phyloP scores from a whole-genome alignment of 768 basidiomycete genomes.

The Psilocybe sp. region DNA sequence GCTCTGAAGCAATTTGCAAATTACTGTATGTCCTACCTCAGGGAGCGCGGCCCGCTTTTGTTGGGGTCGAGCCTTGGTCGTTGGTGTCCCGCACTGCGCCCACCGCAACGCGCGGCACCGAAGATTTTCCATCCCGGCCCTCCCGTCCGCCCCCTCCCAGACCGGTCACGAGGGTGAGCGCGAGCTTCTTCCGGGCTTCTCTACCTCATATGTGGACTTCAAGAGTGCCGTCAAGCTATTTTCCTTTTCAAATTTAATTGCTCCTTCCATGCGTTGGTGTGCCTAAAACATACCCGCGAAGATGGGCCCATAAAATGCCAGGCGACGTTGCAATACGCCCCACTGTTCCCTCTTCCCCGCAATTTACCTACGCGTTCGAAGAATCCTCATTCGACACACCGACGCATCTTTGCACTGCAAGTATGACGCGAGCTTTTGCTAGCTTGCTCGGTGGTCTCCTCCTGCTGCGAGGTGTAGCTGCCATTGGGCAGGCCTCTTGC shows the following conservation, averaged over 20 bases:
- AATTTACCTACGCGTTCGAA: not conserved
- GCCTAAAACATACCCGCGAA: too few relatives aligned
- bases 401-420: not conserved
- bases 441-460: constrained; percentile 13
- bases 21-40: too few relatives aligned
- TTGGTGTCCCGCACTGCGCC: constrained; percentile 3
- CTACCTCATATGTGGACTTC: constrained; percentile 2
- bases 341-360: not conserved
- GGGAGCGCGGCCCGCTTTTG: too few relatives aligned
- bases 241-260: constrained; percentile 4
- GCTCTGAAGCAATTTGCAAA: too few relatives aligned
- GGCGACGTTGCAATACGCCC: not conserved
- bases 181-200: not conserved
- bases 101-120: constrained; percentile 12
- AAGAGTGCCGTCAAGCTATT: constrained; percentile 4
- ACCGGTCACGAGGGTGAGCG: constrained; percentile 11
- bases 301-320: constrained; percentile 2
- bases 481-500: constrained; percentile 48
- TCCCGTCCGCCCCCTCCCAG: not conserved
- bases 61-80: not conserved
- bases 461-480: constrained; percentile 20
- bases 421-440: constrained; percentile 15
- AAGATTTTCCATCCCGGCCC: constrained; percentile 16
- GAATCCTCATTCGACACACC: not conserved
- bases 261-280: not conserved